Evolutionary conservation across 305 asterid species (phyloP), one percentile per base, ranked within the genome.

Genomic region (Striga hermonthica): DNA sequence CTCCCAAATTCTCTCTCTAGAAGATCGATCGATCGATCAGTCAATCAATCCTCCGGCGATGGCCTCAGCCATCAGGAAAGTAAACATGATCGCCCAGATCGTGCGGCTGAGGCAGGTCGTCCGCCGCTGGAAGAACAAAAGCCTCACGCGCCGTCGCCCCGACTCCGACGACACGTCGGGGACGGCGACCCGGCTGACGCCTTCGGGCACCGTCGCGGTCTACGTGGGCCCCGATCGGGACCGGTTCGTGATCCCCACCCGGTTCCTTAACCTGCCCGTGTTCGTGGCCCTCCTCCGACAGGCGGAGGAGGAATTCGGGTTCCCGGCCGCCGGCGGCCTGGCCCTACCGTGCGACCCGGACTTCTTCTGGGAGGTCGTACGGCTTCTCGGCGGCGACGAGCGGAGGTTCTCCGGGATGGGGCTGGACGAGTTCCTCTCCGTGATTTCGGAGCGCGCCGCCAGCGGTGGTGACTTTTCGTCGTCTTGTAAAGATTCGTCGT

Each of bases 261-360:
- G 87, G 62, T 81, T 74, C 53, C 75, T 84, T 36, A 79, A 81
- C 73, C 62, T 81, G 0, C 90, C 90, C 4, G 79, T 81, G 1
- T 81, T 84, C 73, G 77, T 76, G 7, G 79, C 74, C 37, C 78
- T 84, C 57, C 78, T 84, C 14, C 58, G 72, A 12, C 66, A 77
- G 57, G 86, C 87, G 22, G 87, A 76, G 60, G 90, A 84, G 76
- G 90, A 84, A 71, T 84, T 79, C 75, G 90, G 90, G n/a, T 84
- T 74, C 62, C 81, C 58, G 53, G 57, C 66, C 5, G 50, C 64
- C 70, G 87, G 87, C 67, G 85, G 82, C 14, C 67, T 84, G 64
- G 70, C 65, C 4, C 75, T 84, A 22, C 87, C 85, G 16, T 75
- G 81, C 72, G 81, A 84, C 9, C 71, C 84, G 16, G 76, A 9